Percentiles rank a stretch among this genome's conserved stretches.
phyloP scores from a whole-genome alignment of 2,329 filamentous ascomycete genomes.

The Chlorencoelia australis region DNA sequence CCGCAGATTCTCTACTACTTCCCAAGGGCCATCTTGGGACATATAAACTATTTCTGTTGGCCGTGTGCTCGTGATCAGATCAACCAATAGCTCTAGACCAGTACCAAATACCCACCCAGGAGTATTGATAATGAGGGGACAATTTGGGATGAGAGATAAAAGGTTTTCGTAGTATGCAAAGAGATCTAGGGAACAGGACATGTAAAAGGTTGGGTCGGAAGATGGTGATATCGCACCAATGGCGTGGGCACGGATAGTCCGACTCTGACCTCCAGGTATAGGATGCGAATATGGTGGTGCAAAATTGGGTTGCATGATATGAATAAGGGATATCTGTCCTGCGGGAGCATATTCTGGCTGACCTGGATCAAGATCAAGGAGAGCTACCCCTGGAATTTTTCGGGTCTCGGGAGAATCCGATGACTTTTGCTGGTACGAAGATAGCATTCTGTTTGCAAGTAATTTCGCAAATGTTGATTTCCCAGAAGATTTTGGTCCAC shows the following conservation, averaged over 20 bases:
- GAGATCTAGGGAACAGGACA: constrained; percentile 54
- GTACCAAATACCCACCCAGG: constrained; percentile 65
- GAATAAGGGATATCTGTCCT: constrained; percentile 58
- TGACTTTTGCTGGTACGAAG: constrained; percentile 3
- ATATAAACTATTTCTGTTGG: constrained; percentile 59
- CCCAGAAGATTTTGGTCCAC: constrained; percentile 61
- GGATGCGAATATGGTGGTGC: constrained; percentile 58
- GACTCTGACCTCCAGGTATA: constrained; percentile 26
- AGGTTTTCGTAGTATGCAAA: constrained; percentile 44
- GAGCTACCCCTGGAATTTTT: constrained; percentile 32
- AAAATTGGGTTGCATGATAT: constrained; percentile 50
- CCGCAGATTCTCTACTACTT: constrained; percentile 43
- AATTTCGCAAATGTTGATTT: constrained; percentile 67
- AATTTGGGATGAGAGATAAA: constrained; percentile 30
- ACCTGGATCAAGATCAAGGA: constrained; percentile 65
- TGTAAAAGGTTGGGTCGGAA: constrained; percentile 56
- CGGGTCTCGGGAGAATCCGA: background rate
- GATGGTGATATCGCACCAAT: constrained; percentile 56
- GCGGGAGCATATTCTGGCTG: constrained; percentile 66
- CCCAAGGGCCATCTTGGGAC: constrained; percentile 50
- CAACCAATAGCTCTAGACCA: constrained; percentile 53
- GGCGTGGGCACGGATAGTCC: constrained; percentile 51
- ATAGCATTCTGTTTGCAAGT: constrained; percentile 53
- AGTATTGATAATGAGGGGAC: constrained; percentile 61
- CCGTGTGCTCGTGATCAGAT: constrained; percentile 42